Evolutionary conservation across 768 basidiomycete species (phyloP), one percentile per base, ranked within the genome.

Genomic region (Chalciporus pseudorubinellus): DNA sequence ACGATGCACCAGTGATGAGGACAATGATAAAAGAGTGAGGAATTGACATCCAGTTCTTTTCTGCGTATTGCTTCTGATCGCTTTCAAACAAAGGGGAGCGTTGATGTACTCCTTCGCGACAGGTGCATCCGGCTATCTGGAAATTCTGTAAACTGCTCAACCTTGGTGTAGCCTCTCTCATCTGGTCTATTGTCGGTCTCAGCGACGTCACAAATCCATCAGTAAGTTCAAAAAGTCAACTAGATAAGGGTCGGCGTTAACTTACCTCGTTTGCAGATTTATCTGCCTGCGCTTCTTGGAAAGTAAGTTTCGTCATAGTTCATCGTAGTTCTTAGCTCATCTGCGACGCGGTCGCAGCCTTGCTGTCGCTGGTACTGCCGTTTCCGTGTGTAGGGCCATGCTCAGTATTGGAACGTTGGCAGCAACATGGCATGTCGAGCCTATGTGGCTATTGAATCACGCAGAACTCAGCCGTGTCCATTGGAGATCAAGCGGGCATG

Each of bases 11-110:
- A 8, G 50, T 69, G 33, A 44, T 67, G 41, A 70, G 70, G 53
- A 63, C 70, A n/a, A 64, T 76, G 51, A 54, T 75, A 0, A 59
- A 70, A 54, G 74, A 75, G 75, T 76, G 56, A 43, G 69, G 57
- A 11, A n/a, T 31, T 31, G 11, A 11, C 12, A 6, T 16, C 9
- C 12, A 6, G 16, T 18, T 31, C 34, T 36, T n/a, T 6, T 44
- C 14, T 13, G 29, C 24, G 28, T n/a, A 13, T 20, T 24, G 16
- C 28, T 28, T 6, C 16, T 24, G 18, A 29, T 44, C n/a, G 19
- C 39, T n/a, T 12, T 21, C 33, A n/a, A 26, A 41, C n/a, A 28
- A 50, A 36, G 49, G 29, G 49, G 49, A 19, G 40, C 26, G 8
- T 7, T 44, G 13, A 50, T 50, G 49, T 50, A 50, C 26, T 4